Evolutionary conservation across 805 yeast species (phyloP), one percentile per base, ranked within the genome.

Genomic region (Metschnikowia chrysomelidarum): DNA sequence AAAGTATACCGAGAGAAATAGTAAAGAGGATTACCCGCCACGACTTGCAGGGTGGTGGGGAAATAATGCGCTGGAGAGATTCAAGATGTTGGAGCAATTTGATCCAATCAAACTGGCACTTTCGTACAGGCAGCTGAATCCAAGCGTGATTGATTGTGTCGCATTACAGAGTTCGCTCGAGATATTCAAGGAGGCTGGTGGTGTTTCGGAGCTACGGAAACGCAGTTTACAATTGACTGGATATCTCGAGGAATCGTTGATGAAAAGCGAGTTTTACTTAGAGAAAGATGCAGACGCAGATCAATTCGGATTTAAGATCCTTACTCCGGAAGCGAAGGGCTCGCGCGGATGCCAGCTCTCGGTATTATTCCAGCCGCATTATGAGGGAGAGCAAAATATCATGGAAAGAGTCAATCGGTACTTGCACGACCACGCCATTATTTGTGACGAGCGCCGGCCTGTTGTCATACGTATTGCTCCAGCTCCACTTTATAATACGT

Each of bases 11-110:
- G 46, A 51, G 25, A 36, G 53, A 30, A 56, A 61, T 30, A 44
- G 65, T 10, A 42, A 41, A 11, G 50, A 50, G 8, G 51, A 52
- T 14, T 69, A 65, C 48, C 49, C 69, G 24, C 85, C 95, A 1
- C 67, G 97, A 41, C 64, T 87, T 32, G 95, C 96, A 0, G 98
- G 98, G 1, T 89, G 98, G 98, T 89, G 97, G 96, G 97, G 96
- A 1, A 89, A 87, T 53, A 78, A 82, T 47, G 66, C 81, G 0
- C 49, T 51, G 2, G 76, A 76, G 22, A 63, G 98, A 43, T 89
- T 89, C 59, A 69, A 78, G 50, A 89, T 89, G 98, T 53, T 73
- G 38, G 89, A 82, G 51, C 50, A 67, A 19, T 89, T 87, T 49
- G 81, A 80, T 35, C 95, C 96, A 0, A 83, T 85, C 18, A 64